Percentiles rank a stretch among this genome's conserved stretches.
phyloP scores from a whole-genome alignment of 2,329 filamentous ascomycete species.

The Neospermospora avenae region DNA sequence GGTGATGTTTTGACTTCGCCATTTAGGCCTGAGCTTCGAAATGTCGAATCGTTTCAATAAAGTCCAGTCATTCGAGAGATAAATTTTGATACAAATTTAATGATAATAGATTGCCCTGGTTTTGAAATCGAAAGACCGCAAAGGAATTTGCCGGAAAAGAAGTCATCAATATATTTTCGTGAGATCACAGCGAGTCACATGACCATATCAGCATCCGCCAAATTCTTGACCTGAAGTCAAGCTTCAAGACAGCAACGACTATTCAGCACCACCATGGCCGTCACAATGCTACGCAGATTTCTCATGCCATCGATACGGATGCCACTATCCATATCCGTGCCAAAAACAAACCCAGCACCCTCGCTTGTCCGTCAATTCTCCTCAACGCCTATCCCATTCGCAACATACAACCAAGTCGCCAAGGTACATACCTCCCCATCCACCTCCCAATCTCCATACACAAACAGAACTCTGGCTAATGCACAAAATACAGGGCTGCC shows the following conservation, averaged over 20 bases:
- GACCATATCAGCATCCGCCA: not conserved
- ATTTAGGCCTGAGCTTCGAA: no score
- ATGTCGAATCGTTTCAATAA: no score
- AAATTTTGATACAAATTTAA: no score
- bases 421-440: constrained; percentile 21
- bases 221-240: not conserved
- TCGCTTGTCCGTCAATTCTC: constrained; percentile 29
- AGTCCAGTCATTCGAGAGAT: no score
- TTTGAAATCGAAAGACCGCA: no score
- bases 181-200: not conserved
- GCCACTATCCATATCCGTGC: constrained; percentile 10
- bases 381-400: constrained; percentile 28
- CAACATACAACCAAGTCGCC: constrained; percentile 34
- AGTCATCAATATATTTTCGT: not conserved
- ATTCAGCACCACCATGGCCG: constrained; percentile 22
- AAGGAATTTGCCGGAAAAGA: not conserved
- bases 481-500: constrained; percentile 60
- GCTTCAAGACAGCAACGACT: not conserved
- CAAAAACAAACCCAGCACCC: constrained; percentile 5
- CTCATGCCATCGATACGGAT: constrained; percentile 27
- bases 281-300: constrained; percentile 28
- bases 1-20: no score
- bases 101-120: no score
- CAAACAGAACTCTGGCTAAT: no score
- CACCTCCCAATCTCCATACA: no score